Conservation (phyloP, 1,139 yeast species). For the Candida gigantensis region DNA sequence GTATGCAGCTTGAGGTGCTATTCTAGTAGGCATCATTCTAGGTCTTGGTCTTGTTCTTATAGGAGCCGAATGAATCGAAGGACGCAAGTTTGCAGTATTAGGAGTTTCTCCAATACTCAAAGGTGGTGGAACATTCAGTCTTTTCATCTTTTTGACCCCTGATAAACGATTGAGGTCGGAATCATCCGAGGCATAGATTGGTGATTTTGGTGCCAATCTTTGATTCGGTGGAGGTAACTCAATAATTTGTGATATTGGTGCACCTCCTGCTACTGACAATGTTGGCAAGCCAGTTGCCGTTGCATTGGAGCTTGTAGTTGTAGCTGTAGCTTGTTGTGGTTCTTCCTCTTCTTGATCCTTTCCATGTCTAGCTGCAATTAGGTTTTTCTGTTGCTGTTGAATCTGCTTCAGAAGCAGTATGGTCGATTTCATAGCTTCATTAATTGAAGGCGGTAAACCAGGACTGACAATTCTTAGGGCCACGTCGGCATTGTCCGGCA, state of each 20-base stretch:
- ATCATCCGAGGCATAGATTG: constrained; percentile 16
- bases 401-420: constrained; percentile 47
- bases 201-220: constrained; percentile 7
- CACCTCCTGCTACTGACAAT: background rate
- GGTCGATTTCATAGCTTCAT: constrained; percentile 49
- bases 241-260: constrained; percentile 3
- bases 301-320: constrained; percentile 3
- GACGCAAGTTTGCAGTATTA: constrained; percentile 17
- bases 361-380: constrained; percentile 43
- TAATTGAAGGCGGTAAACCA: constrained; percentile 49
- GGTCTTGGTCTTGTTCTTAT: constrained; percentile 23
- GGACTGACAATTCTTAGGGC: constrained; percentile 47
- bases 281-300: background rate
- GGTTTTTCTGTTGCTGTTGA: constrained; percentile 47
- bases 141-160: constrained; percentile 31
- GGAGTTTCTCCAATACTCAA: constrained; percentile 23
- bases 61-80: constrained; percentile 49
- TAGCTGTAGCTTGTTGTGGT: constrained; percentile 6
- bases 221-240: constrained; percentile 4
- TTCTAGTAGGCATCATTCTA: constrained; percentile 7
- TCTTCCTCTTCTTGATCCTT: constrained; percentile 11
- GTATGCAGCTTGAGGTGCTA: constrained; percentile 6
- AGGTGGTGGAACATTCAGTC: constrained; percentile 50
- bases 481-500: constrained; percentile 21
- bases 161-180: constrained; percentile 13